Conservation (phyloP, 441 rosid genomes). For the Adansonia rubrostipa region DNA sequence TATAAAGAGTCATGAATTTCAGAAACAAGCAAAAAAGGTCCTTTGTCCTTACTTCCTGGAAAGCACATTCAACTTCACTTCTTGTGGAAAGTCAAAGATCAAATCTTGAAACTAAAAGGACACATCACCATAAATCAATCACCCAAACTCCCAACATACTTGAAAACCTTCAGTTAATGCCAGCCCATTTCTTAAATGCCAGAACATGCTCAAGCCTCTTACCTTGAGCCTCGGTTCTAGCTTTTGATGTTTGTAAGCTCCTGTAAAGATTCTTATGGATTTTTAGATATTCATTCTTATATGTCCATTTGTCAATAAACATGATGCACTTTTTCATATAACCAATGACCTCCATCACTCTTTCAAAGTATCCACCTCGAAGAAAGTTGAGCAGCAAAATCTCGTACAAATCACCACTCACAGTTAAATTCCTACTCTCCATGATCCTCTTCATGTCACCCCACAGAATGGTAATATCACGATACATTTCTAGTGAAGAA, state of each 20-base stretch:
- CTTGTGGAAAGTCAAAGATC: background rate
- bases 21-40: background rate
- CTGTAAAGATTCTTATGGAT: constrained; percentile 72
- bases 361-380: constrained; percentile 87
- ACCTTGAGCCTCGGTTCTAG: constrained; percentile 64
- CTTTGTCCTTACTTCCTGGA: background rate
- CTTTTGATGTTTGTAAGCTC: constrained; percentile 53
- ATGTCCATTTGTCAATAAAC: constrained; percentile 63
- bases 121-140: background rate
- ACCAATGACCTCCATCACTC: constrained; percentile 74
- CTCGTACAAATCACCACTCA: constrained; percentile 73
- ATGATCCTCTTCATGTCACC: constrained; percentile 76
- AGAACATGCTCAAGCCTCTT: constrained; percentile 64
- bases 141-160: background rate
- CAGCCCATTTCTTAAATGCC: constrained; percentile 66
- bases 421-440: constrained; percentile 36
- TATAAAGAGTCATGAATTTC: background rate
- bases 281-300: constrained; percentile 65
- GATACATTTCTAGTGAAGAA: constrained; percentile 63
- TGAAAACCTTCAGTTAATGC: constrained; percentile 37
- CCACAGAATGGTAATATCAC: constrained; percentile 75
- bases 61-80: background rate
- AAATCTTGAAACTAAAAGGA: background rate
- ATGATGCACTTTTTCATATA: constrained; percentile 53
- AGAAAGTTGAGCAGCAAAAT: constrained; percentile 65